Evolutionary conservation across 768 basidiomycete genomes (phyloP).

Genomic region (Pulveroboletus frians): DNA sequence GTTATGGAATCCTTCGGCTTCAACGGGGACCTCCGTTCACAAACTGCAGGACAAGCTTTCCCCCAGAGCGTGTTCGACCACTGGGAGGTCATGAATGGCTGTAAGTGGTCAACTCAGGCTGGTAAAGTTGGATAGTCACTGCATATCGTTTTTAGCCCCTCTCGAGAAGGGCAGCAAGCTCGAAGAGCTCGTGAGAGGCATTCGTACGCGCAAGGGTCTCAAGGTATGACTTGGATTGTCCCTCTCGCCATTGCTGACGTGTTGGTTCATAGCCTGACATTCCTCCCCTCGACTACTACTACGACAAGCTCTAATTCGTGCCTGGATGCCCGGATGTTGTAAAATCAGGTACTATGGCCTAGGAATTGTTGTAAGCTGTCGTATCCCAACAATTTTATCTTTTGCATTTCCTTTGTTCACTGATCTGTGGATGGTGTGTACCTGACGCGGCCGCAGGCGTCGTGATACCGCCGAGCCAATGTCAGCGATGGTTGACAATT

Average conservation of each 20-base stretch:
- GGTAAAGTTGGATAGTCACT: background rate
- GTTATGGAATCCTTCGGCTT: conserved; percentile 94
- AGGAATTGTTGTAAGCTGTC: conserved; percentile 15
- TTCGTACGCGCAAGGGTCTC: conserved; percentile 93
- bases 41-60: conserved; percentile 97
- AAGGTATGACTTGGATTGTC: conserved; percentile 47
- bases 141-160: conserved; percentile 39
- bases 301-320: conserved; percentile 76
- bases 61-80: conserved; percentile 93
- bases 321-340: conserved; percentile 2
- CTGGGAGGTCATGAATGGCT: conserved; percentile 81
- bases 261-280: conserved; percentile 64
- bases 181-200: conserved; percentile 73
- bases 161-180: conserved; percentile 90
- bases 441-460: too few species aligned
- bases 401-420: conserved; percentile 9
- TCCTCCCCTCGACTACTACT: conserved; percentile 82
- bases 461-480: background rate
- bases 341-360: conserved; percentile 3
- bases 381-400: conserved; percentile 14
- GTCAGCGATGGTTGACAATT: background rate
- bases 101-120: conserved; percentile 39
- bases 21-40: conserved; percentile 91
- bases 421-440: background rate
- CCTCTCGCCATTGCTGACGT: conserved; percentile 6